Evolutionary conservation across 1,284 basidiomycete genomes (phyloP).

Genomic region (Pyrrhoderma lamaoense): DNA sequence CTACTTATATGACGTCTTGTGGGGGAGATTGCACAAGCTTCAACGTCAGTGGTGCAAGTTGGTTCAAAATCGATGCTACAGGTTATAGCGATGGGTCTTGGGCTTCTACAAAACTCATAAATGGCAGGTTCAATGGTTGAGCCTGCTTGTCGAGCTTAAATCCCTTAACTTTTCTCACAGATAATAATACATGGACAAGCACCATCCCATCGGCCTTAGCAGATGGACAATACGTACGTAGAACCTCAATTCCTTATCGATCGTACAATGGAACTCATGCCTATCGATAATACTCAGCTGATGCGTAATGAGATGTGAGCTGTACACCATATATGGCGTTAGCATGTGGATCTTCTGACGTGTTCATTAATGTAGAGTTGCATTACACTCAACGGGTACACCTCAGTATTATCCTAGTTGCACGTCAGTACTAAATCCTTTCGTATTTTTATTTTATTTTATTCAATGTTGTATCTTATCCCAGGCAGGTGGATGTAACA

Average conservation of each 20-base stretch:
- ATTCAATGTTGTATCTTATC: background rate
- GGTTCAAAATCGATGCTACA: constrained; percentile 33
- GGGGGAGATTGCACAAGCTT: constrained; percentile 30
- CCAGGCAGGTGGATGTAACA: constrained; percentile 32
- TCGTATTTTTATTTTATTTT: too few relatives aligned
- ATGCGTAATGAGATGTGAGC: constrained; percentile 31
- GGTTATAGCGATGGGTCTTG: constrained; percentile 30
- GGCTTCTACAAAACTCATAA: constrained; percentile 29
- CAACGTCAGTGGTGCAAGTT: constrained; percentile 28
- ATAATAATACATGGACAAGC: constrained; percentile 25
- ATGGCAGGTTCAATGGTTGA: constrained; percentile 18
- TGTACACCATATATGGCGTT: constrained; percentile 1
- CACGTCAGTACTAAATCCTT: constrained; percentile 22
- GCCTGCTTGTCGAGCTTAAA: constrained; percentile 9
- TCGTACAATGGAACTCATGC: constrained; percentile 5
- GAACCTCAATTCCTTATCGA: constrained; percentile 5
- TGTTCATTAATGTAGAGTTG: constrained; percentile 21
- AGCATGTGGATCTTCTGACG: constrained; percentile 2
- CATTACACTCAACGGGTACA: constrained; percentile 26
- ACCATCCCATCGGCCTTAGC: constrained; percentile 31
- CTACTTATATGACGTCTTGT: constrained; percentile 34
- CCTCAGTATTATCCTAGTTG: constrained; percentile 29
- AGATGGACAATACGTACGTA: constrained; percentile 31
- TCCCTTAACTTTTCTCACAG: constrained; percentile 21
- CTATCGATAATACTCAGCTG: constrained; percentile 21